These are phyloP conservation scores for Tolypocladium sp. DNA, from an alignment of 2,329 filamentous ascomycete genomes.

Conservation along the genomic window DNA sequence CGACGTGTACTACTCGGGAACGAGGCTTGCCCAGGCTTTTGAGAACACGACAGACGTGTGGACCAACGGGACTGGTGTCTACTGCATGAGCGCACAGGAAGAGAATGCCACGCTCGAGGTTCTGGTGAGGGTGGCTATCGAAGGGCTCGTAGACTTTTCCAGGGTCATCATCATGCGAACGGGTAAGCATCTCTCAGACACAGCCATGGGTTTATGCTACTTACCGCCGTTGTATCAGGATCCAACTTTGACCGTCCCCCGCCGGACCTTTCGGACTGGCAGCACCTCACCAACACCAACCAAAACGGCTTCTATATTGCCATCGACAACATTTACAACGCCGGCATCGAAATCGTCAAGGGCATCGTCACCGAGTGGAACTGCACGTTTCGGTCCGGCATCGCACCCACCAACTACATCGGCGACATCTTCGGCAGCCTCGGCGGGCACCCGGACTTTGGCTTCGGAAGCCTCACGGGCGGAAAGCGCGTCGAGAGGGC, in stretches of 20 bases:
- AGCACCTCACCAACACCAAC: slow-evolving; percentile 50
- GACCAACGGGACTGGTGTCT: slow-evolving; percentile 59
- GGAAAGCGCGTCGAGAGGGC: slow-evolving; percentile 20
- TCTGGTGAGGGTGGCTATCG: slow-evolving; percentile 48
- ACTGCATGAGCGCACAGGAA: slow-evolving; percentile 66
- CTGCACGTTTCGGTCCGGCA: slow-evolving; percentile 43
- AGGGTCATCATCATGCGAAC: slow-evolving; percentile 61
- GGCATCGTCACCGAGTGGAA: slow-evolving; percentile 57
- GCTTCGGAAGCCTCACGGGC: slow-evolving; percentile 37
- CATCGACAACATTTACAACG: slow-evolving; percentile 56
- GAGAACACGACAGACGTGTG: slow-evolving; percentile 53
- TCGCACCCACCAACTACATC: slow-evolving; percentile 55
- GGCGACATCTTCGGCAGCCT: slow-evolving; percentile 64
- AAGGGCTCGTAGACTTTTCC: slow-evolving; percentile 52
- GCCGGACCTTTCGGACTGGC: slow-evolving; percentile 41
- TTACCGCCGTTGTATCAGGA: slow-evolving; percentile 18
- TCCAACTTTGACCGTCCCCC: slow-evolving; percentile 66
- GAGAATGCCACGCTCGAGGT: slow-evolving; percentile 62
- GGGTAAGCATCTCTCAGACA: slow-evolving; percentile 19
- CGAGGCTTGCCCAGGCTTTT: slow-evolving; percentile 51
- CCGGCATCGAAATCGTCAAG: slow-evolving; percentile 54
- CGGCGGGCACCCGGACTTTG: slow-evolving; percentile 58
- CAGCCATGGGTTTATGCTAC: not conserved
- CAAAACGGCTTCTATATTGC: slow-evolving; percentile 57
- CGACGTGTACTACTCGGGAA: slow-evolving; percentile 63